Conservation (phyloP, 2,329 filamentous ascomycete species). For the Dactylellina parvicollis region DNA sequence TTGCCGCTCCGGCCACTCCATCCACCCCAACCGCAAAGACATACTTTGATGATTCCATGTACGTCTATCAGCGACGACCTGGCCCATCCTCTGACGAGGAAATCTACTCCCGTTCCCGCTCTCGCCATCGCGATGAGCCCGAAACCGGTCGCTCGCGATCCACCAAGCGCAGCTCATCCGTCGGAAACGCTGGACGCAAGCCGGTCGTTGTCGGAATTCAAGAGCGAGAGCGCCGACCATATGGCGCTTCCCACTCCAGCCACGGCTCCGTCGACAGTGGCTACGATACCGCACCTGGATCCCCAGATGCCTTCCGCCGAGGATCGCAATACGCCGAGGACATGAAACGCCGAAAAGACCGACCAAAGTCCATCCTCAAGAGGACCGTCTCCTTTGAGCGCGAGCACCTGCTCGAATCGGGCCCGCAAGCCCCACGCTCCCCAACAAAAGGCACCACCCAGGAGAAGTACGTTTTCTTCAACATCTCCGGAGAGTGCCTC, state of each 20-base stretch:
- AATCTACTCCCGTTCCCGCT: conserved; percentile 50
- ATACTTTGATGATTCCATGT: conserved; percentile 35
- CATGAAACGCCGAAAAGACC: conserved; percentile 52
- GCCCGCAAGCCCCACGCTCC: conserved; percentile 46
- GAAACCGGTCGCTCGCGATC: conserved; percentile 45
- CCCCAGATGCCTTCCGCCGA: conserved; percentile 42
- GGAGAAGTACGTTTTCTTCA: conserved; percentile 53
- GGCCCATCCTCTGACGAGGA: conserved; percentile 53
- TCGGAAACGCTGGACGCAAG: conserved; percentile 51
- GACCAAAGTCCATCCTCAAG: conserved; percentile 53
- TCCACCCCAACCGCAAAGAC: not conserved
- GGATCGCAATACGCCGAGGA: conserved; percentile 51
- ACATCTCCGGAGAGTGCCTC: conserved; percentile 48
- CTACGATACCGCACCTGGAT: conserved; percentile 48
- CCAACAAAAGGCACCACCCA: conserved; percentile 48
- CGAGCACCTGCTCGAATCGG: conserved; percentile 49
- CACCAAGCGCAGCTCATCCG: conserved; percentile 47
- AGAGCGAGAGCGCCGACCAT: conserved; percentile 52
- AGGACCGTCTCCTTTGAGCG: conserved; percentile 48
- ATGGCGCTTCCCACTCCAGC: conserved; percentile 47
- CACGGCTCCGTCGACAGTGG: conserved; percentile 50
- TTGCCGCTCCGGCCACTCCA: too few relatives aligned
- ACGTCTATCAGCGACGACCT: conserved; percentile 42
- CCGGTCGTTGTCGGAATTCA: conserved; percentile 50
- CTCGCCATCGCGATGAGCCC: conserved; percentile 42